A percentile compares a stretch with the other conserved stretches of the same genome.
Evolutionary conservation across 345 rosid genomes (phyloP).

Genomic region (Ceriops tagal): DNA sequence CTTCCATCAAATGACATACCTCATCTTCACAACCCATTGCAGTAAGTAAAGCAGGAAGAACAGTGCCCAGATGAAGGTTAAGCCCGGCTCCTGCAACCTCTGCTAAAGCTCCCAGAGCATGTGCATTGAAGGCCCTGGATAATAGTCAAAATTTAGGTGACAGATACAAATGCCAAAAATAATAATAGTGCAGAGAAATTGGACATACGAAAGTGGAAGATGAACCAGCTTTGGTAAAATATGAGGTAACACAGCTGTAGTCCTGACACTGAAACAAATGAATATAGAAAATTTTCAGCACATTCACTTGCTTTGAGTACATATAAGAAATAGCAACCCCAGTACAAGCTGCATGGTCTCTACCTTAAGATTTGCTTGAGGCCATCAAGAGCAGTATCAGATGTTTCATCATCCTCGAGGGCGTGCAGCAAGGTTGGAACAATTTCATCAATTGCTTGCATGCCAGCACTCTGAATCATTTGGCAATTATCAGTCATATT

Average conservation of each 20-base stretch:
- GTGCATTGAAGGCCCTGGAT: conserved; percentile 89
- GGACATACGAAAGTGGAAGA: conserved; percentile 85
- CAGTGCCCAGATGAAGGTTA: conserved; percentile 74
- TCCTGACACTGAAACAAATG: conserved; percentile 69
- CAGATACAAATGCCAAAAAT: neutral
- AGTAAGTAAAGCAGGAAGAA: conserved; percentile 90
- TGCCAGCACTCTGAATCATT: conserved; percentile 80
- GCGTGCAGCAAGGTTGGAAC: conserved; percentile 94
- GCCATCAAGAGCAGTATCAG: conserved; percentile 92
- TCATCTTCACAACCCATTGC: conserved; percentile 69
- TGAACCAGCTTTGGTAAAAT: conserved; percentile 92
- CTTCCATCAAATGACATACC: conserved; percentile 37
- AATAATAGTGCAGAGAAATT: conserved; percentile 18
- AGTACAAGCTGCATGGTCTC: neutral
- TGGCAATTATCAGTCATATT: neutral
- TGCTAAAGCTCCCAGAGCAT: conserved; percentile 95
- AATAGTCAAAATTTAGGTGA: conserved; percentile 16
- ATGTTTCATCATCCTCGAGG: conserved; percentile 81
- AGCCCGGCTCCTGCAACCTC: conserved; percentile 98
- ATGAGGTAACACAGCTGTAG: conserved; percentile 96
- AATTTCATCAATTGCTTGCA: conserved; percentile 99
- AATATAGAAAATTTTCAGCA: conserved; percentile 11
- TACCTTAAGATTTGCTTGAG: conserved; percentile 96
- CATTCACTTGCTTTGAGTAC: too few species aligned
- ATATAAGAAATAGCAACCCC: conserved; percentile 2